Evolutionary conservation across 352 stramenopile species (phyloP), one percentile per base, ranked within the genome.

Genomic region (Thalassiosira livingstoniorum): DNA sequence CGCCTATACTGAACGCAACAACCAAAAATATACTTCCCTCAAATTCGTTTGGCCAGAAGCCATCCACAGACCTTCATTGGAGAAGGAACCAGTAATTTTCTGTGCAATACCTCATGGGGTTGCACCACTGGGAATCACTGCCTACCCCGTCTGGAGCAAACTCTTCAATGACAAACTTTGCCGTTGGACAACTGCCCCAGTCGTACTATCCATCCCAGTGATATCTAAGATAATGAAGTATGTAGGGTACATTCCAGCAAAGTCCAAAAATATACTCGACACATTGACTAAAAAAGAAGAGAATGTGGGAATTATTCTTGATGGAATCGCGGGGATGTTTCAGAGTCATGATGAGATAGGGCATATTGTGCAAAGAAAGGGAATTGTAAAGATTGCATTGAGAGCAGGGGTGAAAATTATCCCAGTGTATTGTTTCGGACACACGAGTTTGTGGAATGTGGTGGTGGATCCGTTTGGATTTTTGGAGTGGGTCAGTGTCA

Each of bases 281-380:
- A 88, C 87, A 3, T 55, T 92, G 1, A 84, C 60, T 1, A 90
- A 87, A 43, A 88, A 88, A 55, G 83, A 92, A 69, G 72, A 85
- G 35, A 91, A 91, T 60, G 85, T 92, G 45, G 87, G 87, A n/a
- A 85, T 92, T 37, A 86, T 92, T 76, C 61, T 92, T 2, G 87
- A 92, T 73, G 87, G 87, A n/a, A 90, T 92, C 55, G 83, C 81
- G 18, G 87, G 87, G 0, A 92, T 92, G 87, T 92, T 92, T 82
- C 82, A 86, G 43, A 67, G 58, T n/a, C 70, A 82, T 37, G 78
- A 89, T 51, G 87, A 92, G 66, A 69, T 78, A 18, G 87, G 71
- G 4, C 76, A 85, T 73, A 63, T 92, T 0, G 75, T 80, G 62
- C 66, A 85, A 54, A 65, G 87, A 2, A 92, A 92, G 72, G 85